Evolutionary conservation across 345 rosid species (phyloP), one percentile per base, ranked within the genome.

Genomic region (Sonneratia alba): DNA sequence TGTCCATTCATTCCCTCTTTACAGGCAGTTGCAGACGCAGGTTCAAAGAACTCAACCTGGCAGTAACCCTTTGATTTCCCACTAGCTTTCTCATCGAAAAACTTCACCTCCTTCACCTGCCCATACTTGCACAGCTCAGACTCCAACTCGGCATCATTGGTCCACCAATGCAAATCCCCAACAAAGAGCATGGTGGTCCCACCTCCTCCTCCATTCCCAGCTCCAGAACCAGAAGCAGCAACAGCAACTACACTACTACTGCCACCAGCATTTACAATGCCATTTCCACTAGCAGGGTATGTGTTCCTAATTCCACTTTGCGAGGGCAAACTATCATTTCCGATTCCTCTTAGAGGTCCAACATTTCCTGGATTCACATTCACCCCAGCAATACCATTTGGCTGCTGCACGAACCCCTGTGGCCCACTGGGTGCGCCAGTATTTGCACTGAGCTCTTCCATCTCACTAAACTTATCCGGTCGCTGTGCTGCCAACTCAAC

Each of bases 121-220:
- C 96, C 92, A 76, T 86, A 90, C 80, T 88, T 83, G 78, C 83
- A 86, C 64, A 85, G 76, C 74, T 80, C 94, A 4, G 75, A 69
- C 83, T 90, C 96, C 61, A 92, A 81, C 70, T 92, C 93, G 0
- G 89, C 91, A 85, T 92, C 96, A 1, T 91, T 92, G 6, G 96
- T 92, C 96, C 97, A 92, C 97, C 94, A 92, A 80, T 90, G 96
- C 84, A 92, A 77, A 67, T 92, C 94, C 12, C 97, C 97, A 69
- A 92, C 90, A 77, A 88, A 92, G 76, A 92, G 77, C 73, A 83
- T 80, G 0, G 45, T 42, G 45, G 91, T 82, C 61, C 86, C 90
- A 1, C 83, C 79, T 15, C 83, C 82, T 9, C 83, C 84, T 8
- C 79, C 83, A 3, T 70, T 57, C 4, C 72, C 79, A 19, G 48